Evolutionary conservation across 176 grass and related monocot species (phyloP), one percentile per base, ranked within the genome.

Genomic region (Stipa capillata): DNA sequence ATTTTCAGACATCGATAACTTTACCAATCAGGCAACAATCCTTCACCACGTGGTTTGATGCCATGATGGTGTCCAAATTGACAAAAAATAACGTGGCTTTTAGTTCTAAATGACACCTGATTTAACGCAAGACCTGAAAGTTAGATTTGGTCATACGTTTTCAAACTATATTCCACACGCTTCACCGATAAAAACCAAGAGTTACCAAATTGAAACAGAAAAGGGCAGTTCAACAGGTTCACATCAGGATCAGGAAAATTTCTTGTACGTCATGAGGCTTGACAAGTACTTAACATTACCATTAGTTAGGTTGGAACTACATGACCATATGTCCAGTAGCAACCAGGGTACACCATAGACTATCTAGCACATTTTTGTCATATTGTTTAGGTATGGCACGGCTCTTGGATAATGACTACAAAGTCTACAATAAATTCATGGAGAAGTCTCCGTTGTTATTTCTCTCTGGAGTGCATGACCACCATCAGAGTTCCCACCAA

Each of bases 1-100:
- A 25, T 44, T 81, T 69, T 89, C 77, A 12, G 45, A 80, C 51
- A 44, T 74, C 62, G 60, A 74, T 64, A 84, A 58, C 50, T 79
- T 79, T 8, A 58, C 42, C 5, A 14, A 41, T 58, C 23, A 68
- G n/a, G 40, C 54, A 75, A 25, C 15, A 59, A 23, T 60, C 43
- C 61, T 53, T 63, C 27, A 35, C 76, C 76, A 70, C 34, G 15
- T 80, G 76, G 34, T 74, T 75, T 61, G 42, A 17, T 81, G 27
- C 39, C 39, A 48, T 50, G n/a, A 39, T 52, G 50, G 0, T 89
- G 61, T 70, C 52, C n/a, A 17, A 80, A 47, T 69, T 85, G 64
- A 72, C 29, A 56, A 48, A 45, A 36, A 27, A 68, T 64, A 67
- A 71, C 41, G 21, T 61, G 27, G n/a, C 59, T 80, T 62, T 48